Evolutionary conservation across 495 filamentous ascomycete genomes (phyloP).

Genomic region (Chaetomium cochliodes): DNA sequence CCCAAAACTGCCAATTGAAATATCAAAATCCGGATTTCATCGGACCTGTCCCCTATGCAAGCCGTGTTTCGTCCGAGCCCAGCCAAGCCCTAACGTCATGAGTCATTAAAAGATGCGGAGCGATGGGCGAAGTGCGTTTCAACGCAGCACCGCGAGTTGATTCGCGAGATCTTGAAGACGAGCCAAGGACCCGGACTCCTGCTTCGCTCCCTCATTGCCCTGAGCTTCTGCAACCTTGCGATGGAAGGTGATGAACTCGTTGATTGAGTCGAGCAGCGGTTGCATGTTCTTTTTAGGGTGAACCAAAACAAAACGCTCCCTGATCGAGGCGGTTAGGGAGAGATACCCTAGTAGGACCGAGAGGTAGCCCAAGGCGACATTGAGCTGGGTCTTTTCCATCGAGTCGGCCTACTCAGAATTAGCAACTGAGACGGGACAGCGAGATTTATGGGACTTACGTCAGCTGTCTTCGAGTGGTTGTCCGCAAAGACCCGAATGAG

Average conservation of each 20-base stretch:
- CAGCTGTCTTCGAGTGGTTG: constrained; percentile 48
- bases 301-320: constrained; percentile 48
- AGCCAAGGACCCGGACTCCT: constrained; percentile 50
- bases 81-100: not conserved
- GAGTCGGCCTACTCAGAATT: constrained; percentile 66
- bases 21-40: not conserved
- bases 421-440: not conserved
- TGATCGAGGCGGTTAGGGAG: constrained; percentile 58
- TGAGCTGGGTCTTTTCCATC: constrained; percentile 75
- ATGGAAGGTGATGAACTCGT: constrained; percentile 80
- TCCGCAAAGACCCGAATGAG: constrained; percentile 54
- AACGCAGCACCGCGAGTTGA: constrained; percentile 25
- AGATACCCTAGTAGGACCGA: constrained; percentile 80
- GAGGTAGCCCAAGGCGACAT: constrained; percentile 89
- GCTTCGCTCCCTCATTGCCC: constrained; percentile 48
- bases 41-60: constrained; percentile 11
- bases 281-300: constrained; percentile 61
- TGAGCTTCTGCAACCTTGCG: constrained; percentile 64
- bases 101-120: not conserved
- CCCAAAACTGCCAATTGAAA: not conserved
- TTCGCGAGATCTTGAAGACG: constrained; percentile 59
- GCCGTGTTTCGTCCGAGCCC: not conserved
- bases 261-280: constrained; percentile 70
- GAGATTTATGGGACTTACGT: constrained; percentile 42
- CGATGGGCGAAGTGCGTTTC: not conserved